Percentiles rank a stretch among this genome's conserved stretches.
phyloP scores from a whole-genome alignment of 1,284 basidiomycete species.

The Limonomyces culmigenus region DNA sequence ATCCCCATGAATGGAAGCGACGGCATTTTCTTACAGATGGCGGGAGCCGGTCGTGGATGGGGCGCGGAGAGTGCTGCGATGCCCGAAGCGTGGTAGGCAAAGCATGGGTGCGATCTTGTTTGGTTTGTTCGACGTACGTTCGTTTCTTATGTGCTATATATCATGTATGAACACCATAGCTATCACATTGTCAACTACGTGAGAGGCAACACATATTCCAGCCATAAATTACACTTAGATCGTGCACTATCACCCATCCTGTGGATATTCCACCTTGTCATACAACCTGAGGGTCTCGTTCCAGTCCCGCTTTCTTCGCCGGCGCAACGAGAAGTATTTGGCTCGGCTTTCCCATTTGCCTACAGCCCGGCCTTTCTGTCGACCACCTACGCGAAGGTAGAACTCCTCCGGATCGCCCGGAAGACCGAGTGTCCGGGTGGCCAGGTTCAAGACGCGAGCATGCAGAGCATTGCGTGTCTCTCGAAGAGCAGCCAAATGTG shows the following conservation, averaged over 20 bases:
- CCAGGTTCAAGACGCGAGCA: slow-evolving; percentile 44
- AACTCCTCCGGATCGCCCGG: slow-evolving; percentile 52
- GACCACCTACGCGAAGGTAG: slow-evolving; percentile 36
- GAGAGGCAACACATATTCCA: too few species aligned
- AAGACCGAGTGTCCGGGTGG: slow-evolving; percentile 35
- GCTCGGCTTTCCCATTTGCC: slow-evolving; percentile 48
- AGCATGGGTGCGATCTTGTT: too few species aligned
- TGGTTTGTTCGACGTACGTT: too few species aligned
- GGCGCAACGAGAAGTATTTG: slow-evolving; percentile 62
- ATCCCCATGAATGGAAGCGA: slow-evolving; percentile 81
- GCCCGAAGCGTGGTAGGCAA: slow-evolving; percentile 58
- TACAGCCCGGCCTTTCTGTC: slow-evolving; percentile 42
- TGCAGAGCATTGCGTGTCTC: slow-evolving; percentile 38
- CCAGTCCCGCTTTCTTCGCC: slow-evolving; percentile 75
- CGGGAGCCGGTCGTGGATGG: slow-evolving; percentile 58
- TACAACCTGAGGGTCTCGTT: slow-evolving; percentile 68
- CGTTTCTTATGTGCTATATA: too few species aligned
- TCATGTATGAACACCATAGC: too few species aligned
- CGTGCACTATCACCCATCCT: too few species aligned
- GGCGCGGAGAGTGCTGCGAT: slow-evolving; percentile 53
- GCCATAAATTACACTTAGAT: too few species aligned
- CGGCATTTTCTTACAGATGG: slow-evolving; percentile 70
- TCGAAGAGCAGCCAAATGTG: slow-evolving; percentile 32
- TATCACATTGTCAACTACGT: too few species aligned
- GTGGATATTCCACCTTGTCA: slow-evolving; percentile 48